Conservation (phyloP, 139 green algal genomes). For the Volvox africanus region DNA sequence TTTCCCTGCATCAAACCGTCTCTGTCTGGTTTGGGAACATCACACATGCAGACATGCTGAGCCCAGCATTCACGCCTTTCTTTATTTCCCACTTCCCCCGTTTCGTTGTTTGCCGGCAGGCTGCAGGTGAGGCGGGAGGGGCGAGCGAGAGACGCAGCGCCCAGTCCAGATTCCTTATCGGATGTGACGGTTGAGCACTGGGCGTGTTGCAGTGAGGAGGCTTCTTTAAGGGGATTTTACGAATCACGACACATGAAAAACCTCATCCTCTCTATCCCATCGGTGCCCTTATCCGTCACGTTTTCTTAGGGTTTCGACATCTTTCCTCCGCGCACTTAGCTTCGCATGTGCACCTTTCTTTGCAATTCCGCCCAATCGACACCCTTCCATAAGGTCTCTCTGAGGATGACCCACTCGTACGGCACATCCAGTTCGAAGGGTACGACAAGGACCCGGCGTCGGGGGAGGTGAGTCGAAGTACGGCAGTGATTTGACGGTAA, state of each 20-base stretch:
- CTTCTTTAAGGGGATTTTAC: too few species aligned
- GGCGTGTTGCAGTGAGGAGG: too few species aligned
- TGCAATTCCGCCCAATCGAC: neutral
- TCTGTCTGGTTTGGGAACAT: too few species aligned
- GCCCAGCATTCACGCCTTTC: neutral
- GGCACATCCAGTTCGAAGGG: slow-evolving; percentile 86
- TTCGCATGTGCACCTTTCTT: neutral
- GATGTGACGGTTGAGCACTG: too few species aligned
- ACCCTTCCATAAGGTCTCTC: neutral
- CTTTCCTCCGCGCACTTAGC: neutral
- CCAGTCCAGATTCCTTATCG: too few species aligned
- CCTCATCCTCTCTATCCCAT: too few species aligned
- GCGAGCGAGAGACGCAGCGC: too few species aligned
- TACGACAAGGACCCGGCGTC: slow-evolving; percentile 71
- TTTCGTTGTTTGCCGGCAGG: neutral
- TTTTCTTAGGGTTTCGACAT: neutral
- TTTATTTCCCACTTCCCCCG: neutral
- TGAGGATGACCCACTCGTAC: slow-evolving; percentile 34
- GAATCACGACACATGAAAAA: too few species aligned
- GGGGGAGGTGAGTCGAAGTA: slow-evolving; percentile 41
- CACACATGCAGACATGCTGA: neutral
- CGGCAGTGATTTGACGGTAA: too few species aligned
- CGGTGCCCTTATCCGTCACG: neutral
- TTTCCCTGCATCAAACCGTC: neutral
- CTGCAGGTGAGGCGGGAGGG: neutral